A percentile compares a stretch with the other conserved stretches of the same genome.
Conservation (phyloP, 352 stramenopile species). For the Pythium rishiriense region DNA sequence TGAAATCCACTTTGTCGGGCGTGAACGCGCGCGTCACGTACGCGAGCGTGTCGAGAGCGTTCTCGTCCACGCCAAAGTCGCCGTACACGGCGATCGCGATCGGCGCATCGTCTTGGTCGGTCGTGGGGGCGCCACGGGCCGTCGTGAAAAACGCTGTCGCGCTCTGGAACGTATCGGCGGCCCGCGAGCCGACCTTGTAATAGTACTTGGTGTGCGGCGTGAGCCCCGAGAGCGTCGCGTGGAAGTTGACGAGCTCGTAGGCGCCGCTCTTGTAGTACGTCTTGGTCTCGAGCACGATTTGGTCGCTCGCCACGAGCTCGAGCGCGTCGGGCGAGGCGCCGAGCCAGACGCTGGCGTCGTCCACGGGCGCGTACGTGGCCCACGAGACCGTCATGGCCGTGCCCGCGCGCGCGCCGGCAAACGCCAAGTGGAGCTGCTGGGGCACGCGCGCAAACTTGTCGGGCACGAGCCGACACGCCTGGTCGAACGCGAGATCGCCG, state of each 20-base stretch:
- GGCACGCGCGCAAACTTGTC: slow-evolving; percentile 22
- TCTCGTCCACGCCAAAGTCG: slow-evolving; percentile 45
- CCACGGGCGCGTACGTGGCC: slow-evolving; percentile 24
- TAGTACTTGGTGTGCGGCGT: slow-evolving; percentile 29
- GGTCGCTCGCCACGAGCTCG: neutral
- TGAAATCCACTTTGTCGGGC: slow-evolving; percentile 43
- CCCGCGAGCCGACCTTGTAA: slow-evolving; percentile 28
- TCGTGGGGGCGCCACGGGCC: neutral
- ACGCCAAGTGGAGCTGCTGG: slow-evolving; percentile 35
- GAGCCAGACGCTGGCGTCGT: slow-evolving; percentile 28
- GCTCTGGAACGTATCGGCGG: slow-evolving; percentile 4
- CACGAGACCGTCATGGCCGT: slow-evolving; percentile 36
- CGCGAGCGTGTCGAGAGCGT: slow-evolving; percentile 41
- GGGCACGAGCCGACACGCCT: slow-evolving; percentile 26
- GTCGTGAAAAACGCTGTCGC: slow-evolving; percentile 25
- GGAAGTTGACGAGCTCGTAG: slow-evolving; percentile 29
- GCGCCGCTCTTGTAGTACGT: slow-evolving; percentile 27
- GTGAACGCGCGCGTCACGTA: slow-evolving; percentile 39
- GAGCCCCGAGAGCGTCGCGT: slow-evolving; percentile 28
- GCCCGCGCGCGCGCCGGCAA: slow-evolving; percentile 26
- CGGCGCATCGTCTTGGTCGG: neutral
- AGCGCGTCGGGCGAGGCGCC: slow-evolving; percentile 6
- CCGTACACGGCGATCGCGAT: slow-evolving; percentile 40
- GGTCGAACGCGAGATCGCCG: slow-evolving; percentile 24
- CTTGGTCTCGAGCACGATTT: slow-evolving; percentile 1